Evolutionary conservation across 176 grass and related monocot species (phyloP), one percentile per base, ranked within the genome.

Genomic region (Avena atlantica): DNA sequence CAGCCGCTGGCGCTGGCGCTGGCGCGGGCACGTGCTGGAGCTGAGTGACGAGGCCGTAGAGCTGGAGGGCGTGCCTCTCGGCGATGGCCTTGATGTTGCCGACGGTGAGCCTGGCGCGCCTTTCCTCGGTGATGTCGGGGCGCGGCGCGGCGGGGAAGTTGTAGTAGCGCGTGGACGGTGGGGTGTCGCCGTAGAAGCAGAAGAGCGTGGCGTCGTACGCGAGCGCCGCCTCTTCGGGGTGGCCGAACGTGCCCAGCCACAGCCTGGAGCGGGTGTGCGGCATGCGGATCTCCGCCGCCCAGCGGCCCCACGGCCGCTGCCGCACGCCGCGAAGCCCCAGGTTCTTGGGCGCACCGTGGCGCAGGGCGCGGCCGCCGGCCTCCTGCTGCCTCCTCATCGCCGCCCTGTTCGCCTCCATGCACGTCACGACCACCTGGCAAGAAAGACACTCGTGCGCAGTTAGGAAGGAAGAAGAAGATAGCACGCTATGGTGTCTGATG

Each of bases 231-330:
- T 84, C 8, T 76, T 20, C 0, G 1, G 81, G 50, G 36, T 25
- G 3, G 40, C 15, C 8, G 81, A 85, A 91, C 8, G 59, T 84
- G 59, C 85, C 85, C 11, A 91, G 17, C 89, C 89, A 87, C 14
- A 87, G 58, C 74, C 81, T 79, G 19, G 48, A 0, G 9, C 66
- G 80, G 21, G 13, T 58, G 34, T 11, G 10, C 20, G 85, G 89
- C 59, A 91, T 8, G 37, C 85, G 85, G 81, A 91, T 87, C 89
- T 91, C 89, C 34, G 81, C 74, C 50, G 89, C 74, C 81, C 58
- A 91, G 4, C 89, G 19, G 1, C 67, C 81, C 85, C 85, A 84
- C 0, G 19, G 66, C 48, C 85, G 57, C 9, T 9, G 17, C 34
- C 89, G 80, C 24, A 83, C 89, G 13, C 89, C 89, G 23, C 60